Base-by-base conservation (phyloP, 2,329 filamentous ascomycete genomes). In the Amylocarpus encephaloides region DNA sequence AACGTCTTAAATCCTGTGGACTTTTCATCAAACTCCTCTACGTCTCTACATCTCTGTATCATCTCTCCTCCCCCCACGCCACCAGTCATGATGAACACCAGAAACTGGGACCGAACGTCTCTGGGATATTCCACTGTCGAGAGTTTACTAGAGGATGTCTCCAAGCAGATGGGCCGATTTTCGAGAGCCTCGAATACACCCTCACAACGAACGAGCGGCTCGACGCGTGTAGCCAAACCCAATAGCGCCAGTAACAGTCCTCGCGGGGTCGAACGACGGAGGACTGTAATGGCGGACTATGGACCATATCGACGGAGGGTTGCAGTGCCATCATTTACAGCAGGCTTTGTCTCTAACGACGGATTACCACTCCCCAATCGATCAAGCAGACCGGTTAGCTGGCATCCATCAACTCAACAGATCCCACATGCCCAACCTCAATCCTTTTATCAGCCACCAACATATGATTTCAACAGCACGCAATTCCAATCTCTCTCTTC, bases 161-260 rank as follows among this genome's bases (percentile, higher is more conserved):
- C 74, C 22, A 73, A 70, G 54, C 78, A 82, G 53, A 72, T 77
- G 61, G 67, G 71, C 46, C 63, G 76, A 26, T 67, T 71, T 54
- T 78, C 78, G 18, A 71, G 74, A 54, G 67, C 70, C 19, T 74
- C 75, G 7, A 74, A 71, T 56, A 71, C 74, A 56, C 75, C 65
- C 75, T 72, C 61, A 68, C 66, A 44, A 35, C 34, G 38, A 43
- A 29, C 41, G 15, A 71, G 69, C 58, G 70, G 68, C 52, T 69
- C 71, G 51, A 82, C 79, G 77, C 75, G 83, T 53, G 72, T 88
- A 35, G 69, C 69, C 49, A 88, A 88, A 67, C 80, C 83, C 12
- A 77, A 71, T 57, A 86, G 83, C 66, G 77, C 82, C 56, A 86
- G 74, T 71, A 86, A 79, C 68, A 88, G 85, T 66, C 85, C 84